These are phyloP conservation scores for Angomonas desouzai DNA, from an alignment of 208 protist genomes.

Conservation along the genomic window DNA sequence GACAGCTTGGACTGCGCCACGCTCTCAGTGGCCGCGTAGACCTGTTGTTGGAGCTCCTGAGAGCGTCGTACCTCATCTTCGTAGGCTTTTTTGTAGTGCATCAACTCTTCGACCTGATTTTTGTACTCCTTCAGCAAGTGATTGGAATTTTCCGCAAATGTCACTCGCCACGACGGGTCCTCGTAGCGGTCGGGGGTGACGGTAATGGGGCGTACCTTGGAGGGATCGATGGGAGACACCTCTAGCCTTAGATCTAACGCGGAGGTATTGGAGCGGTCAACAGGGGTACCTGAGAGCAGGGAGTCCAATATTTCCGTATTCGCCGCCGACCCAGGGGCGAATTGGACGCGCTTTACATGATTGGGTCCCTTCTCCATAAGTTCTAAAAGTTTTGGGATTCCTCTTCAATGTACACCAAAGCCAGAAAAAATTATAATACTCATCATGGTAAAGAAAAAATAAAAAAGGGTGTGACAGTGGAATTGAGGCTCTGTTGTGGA, in stretches of 20 bases:
- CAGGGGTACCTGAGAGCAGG: neutral
- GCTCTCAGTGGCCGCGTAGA: conserved; percentile 12
- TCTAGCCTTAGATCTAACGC: neutral
- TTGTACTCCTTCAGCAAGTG: conserved; percentile 30
- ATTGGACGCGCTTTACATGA: neutral
- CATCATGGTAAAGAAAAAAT: no score
- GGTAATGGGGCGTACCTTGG: neutral
- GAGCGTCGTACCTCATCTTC: conserved; percentile 13
- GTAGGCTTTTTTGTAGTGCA: conserved; percentile 24
- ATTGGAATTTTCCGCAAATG: conserved; percentile 18
- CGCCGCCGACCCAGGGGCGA: neutral
- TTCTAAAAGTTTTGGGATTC: neutral
- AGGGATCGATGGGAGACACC: conserved; percentile 4
- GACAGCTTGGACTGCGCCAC: conserved; percentile 6
- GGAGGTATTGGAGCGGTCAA: neutral
- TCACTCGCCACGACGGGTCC: conserved; percentile 8
- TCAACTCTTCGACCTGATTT: conserved; percentile 25
- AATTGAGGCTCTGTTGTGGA: no score
- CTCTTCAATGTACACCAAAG: neutral
- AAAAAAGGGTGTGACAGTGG: no score
- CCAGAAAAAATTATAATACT: no score
- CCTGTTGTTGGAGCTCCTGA: conserved; percentile 11
- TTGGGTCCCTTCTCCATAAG: no score
- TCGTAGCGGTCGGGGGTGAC: neutral
- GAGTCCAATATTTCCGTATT: conserved; percentile 1